phyloP scores from a whole-genome alignment of 2,329 filamentous ascomycete species.

The Fusarium nelsonii region DNA sequence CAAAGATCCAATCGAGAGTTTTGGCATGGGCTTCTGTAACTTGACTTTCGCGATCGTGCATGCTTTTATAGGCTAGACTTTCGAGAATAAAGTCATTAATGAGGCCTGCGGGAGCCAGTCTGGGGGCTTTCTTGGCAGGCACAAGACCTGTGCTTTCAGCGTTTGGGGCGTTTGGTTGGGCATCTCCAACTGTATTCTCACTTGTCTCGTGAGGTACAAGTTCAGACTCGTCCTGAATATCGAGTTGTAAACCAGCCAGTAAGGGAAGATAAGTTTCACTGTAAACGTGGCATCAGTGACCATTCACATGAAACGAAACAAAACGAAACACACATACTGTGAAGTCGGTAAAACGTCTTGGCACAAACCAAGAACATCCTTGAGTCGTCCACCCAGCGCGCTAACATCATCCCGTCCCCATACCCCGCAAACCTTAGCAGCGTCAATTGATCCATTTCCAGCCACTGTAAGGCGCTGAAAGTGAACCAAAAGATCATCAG shows the following conservation, averaged over 20 bases:
- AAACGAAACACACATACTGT: constrained; percentile 13
- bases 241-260: constrained; percentile 1
- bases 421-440: constrained; percentile 15
- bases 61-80: constrained; percentile 50
- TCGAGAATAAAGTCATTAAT: constrained; percentile 52
- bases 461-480: constrained; percentile 24
- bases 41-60: constrained; percentile 50
- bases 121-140: not conserved
- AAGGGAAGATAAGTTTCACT: not conserved
- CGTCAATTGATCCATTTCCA: constrained; percentile 9
- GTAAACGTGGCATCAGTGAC: not conserved
- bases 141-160: not conserved
- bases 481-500: constrained; percentile 44
- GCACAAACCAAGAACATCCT: constrained; percentile 27
- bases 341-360: constrained; percentile 15
- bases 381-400: constrained; percentile 35
- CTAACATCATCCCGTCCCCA: constrained; percentile 42
- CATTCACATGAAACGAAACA: not conserved
- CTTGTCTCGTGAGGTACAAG: not conserved
- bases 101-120: constrained; percentile 36
- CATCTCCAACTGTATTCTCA: not conserved
- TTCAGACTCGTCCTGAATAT: not conserved
- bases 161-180: not conserved
- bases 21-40: constrained; percentile 48
- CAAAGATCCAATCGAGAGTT: constrained; percentile 57